Evolutionary conservation across 495 filamentous ascomycete genomes (phyloP), one percentile per base, ranked within the genome.

Genomic region (Parathielavia appendiculata): DNA sequence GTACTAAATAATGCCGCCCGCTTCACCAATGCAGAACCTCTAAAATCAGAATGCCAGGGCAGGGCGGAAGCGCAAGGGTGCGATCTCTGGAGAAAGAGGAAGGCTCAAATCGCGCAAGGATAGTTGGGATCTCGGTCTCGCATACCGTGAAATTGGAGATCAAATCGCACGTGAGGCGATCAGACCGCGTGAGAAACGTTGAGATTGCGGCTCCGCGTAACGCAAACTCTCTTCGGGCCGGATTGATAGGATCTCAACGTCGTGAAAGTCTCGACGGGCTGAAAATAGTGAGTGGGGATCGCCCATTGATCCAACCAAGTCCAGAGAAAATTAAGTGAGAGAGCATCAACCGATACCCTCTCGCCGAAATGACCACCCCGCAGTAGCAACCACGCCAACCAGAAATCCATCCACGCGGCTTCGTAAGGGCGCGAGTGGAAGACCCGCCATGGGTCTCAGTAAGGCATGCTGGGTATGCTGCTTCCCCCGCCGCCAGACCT

Each of bases 401-500:
- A 30, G 26, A 2, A 30, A 30, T 30, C 26, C 26, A 30, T 30
- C 26, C 26, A 30, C 6, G 26, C 26, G 6, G 26, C 26, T 6
- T 30, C 26, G 26, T 30, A 30, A 30, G n/a, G n/a, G n/a, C n/a
- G n/a, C n/a, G n/a, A n/a, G n/a, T n/a, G n/a, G n/a, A 30, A 30
- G 26, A 30, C 3, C 26, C 26, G 26, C 26, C 6, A 6, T 6
- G 19, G 4, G 16, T 5, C 45, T 72, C 54, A 77, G 50, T 66
- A 67, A 0, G 74, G 74, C 75, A 78, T 78, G 56, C 69, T 68
- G 20, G 62, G 63, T 38, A 78, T 73, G 17, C 72, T 68, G 49
- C 58, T 50, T 51, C 65, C 49, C 54, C 60, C 23, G n/a, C 62
- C 20, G 6, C 57, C 57, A 34, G n/a, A n/a, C 57, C 12, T 36